These are phyloP conservation scores for Starmera dryadoides DNA, from an alignment of 805 yeast genomes.

Conservation along the genomic window DNA sequence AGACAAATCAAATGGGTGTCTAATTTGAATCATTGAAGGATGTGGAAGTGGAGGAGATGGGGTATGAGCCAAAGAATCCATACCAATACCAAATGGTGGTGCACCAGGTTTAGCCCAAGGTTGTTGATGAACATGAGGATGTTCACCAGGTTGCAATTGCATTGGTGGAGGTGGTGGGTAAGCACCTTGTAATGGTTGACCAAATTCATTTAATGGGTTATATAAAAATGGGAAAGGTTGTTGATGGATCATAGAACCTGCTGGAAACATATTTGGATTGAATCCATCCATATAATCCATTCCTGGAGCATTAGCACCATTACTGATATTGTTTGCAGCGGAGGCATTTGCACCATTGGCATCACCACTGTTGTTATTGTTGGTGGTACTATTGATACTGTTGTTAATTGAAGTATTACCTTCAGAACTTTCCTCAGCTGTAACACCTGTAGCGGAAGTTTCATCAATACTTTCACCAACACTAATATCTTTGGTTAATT, in stretches of 20 bases:
- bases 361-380: too few species aligned
- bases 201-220: conserved; percentile 19
- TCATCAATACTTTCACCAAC: too few species aligned
- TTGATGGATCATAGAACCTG: conserved; percentile 3
- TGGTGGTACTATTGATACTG: neutral
- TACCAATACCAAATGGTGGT: conserved; percentile 9
- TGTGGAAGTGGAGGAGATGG: conserved; percentile 15
- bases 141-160: conserved; percentile 12
- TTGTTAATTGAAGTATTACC: neutral
- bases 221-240: conserved; percentile 19
- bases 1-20: conserved; percentile 17
- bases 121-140: conserved; percentile 8
- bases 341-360: neutral
- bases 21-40: conserved; percentile 20
- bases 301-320: neutral
- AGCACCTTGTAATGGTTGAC: conserved; percentile 17
- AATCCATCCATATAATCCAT: too few species aligned
- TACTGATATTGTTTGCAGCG: neutral
- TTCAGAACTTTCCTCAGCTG: neutral
- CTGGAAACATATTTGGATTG: too few species aligned
- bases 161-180: neutral
- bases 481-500: too few species aligned
- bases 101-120: conserved; percentile 14
- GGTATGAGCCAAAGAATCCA: conserved; percentile 13
- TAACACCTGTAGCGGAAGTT: neutral